Evolutionary conservation across 2,329 filamentous ascomycete genomes (phyloP).

Genomic region (Leptographium wingfieldii): DNA sequence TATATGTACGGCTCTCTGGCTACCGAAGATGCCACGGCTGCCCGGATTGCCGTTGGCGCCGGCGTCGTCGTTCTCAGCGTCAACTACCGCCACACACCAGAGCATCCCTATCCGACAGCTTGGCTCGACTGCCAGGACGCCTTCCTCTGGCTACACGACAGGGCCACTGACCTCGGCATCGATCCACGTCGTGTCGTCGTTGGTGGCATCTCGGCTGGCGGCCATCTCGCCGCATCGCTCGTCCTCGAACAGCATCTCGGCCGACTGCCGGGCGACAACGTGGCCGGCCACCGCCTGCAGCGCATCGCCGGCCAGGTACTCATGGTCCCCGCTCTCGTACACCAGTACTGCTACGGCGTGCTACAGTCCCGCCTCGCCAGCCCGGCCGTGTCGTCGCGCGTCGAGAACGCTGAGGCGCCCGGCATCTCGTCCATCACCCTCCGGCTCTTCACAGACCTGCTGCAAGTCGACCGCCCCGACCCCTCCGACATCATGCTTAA

Average conservation of each 20-base stretch:
- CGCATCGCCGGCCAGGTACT: conserved; percentile 25
- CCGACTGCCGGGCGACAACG: conserved; percentile 27
- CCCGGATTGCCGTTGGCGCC: conserved; percentile 31
- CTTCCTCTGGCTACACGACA: conserved; percentile 38
- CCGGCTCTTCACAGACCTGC: conserved; percentile 18
- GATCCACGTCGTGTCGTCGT: conserved; percentile 22
- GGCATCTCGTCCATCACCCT: conserved; percentile 29
- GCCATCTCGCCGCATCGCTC: conserved; percentile 5
- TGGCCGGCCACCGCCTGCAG: conserved; percentile 20
- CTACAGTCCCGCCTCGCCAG: conserved; percentile 26
- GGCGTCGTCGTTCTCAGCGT: conserved; percentile 21
- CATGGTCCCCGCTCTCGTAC: conserved; percentile 19
- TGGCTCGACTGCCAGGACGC: conserved; percentile 42
- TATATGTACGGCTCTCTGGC: conserved; percentile 41
- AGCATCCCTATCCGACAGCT: conserved; percentile 36
- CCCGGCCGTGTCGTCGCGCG: conserved; percentile 24
- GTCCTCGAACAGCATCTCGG: conserved; percentile 7
- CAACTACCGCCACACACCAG: conserved; percentile 47
- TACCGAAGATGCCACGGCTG: conserved; percentile 40
- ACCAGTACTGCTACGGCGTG: conserved; percentile 13
- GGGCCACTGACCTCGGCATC: conserved; percentile 19
- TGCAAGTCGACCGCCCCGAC: conserved; percentile 16
- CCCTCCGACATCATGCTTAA: conserved; percentile 24
- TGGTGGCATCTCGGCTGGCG: conserved; percentile 26
- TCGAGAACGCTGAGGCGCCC: conserved; percentile 25